These are phyloP conservation scores for Striga hermonthica DNA, from an alignment of 305 asterid genomes.

Conservation along the genomic window DNA sequence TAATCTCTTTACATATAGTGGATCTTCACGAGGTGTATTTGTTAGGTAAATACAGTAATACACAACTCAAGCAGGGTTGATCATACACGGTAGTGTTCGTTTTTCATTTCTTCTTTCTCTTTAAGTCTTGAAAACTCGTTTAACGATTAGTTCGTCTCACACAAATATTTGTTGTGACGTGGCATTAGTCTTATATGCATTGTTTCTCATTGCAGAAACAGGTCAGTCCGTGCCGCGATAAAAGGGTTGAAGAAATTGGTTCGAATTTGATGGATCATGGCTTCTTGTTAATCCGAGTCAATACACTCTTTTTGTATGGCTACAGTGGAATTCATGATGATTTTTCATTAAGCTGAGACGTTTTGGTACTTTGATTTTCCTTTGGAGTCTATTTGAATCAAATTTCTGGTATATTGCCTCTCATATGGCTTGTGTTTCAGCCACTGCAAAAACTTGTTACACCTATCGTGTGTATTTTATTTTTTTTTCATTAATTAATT, in stretches of 20 bases:
- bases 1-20: too few species aligned
- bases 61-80: too few species aligned
- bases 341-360: slow-evolving; percentile 30
- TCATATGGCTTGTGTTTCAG: slow-evolving; percentile 2
- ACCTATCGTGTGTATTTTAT: slow-evolving; percentile 4
- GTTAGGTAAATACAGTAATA: too few species aligned
- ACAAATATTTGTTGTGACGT: neutral
- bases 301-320: slow-evolving; percentile 14
- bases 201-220: slow-evolving; percentile 50
- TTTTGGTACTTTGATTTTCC: slow-evolving; percentile 11
- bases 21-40: too few species aligned
- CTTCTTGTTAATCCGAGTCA: slow-evolving; percentile 15
- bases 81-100: too few species aligned
- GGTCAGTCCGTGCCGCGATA: slow-evolving; percentile 81
- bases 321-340: slow-evolving; percentile 24
- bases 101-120: too few species aligned
- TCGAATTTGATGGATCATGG: slow-evolving; percentile 29
- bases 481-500: neutral
- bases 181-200: slow-evolving; percentile 22
- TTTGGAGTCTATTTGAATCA: neutral
- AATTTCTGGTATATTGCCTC: neutral
- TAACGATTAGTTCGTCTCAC: too few species aligned
- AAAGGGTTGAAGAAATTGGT: slow-evolving; percentile 41
- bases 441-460: neutral
- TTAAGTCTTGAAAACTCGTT: too few species aligned